These are phyloP conservation scores for Talaromyces stipitatus DNA, from an alignment of 495 filamentous ascomycete genomes.

Conservation along the genomic window DNA sequence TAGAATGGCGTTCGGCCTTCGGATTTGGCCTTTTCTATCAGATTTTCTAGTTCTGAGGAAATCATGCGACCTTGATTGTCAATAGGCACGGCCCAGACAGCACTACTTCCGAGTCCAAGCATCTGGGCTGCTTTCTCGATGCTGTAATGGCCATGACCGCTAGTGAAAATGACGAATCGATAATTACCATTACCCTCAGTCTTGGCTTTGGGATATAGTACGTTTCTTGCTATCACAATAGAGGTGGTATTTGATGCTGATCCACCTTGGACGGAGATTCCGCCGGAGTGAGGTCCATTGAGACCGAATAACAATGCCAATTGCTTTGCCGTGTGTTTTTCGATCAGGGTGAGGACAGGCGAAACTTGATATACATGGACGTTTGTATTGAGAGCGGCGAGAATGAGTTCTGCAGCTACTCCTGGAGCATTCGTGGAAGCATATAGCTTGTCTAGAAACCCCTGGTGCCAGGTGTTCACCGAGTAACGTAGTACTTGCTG, in stretches of 20 bases:
- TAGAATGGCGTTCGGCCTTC: constrained; percentile 79
- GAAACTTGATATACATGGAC: constrained; percentile 86
- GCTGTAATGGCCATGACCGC: constrained; percentile 83
- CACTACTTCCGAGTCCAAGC: constrained; percentile 68
- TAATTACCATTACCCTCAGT: constrained; percentile 54
- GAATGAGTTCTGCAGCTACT: constrained; percentile 72
- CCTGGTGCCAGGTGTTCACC: constrained; percentile 96
- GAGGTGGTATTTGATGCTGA: constrained; percentile 80
- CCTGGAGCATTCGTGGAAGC: constrained; percentile 80
- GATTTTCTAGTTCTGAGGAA: constrained; percentile 50
- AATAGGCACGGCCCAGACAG: constrained; percentile 68
- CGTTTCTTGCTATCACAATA: constrained; percentile 84
- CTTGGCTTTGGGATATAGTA: constrained; percentile 70
- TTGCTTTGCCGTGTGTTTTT: constrained; percentile 64
- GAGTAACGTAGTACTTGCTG: constrained; percentile 66
- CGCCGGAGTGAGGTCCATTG: constrained; percentile 64
- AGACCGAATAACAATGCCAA: constrained; percentile 74
- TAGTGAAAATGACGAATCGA: constrained; percentile 80
- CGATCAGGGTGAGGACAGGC: constrained; percentile 76
- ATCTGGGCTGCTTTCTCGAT: constrained; percentile 90
- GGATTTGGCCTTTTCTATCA: constrained; percentile 48
- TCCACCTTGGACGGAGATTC: constrained; percentile 82
- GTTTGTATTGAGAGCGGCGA: constrained; percentile 83
- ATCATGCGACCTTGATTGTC: constrained; percentile 67
- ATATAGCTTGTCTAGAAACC: constrained; percentile 91